These are phyloP conservation scores for Komagataella populi DNA, from an alignment of 805 yeast genomes.

Conservation along the genomic window DNA sequence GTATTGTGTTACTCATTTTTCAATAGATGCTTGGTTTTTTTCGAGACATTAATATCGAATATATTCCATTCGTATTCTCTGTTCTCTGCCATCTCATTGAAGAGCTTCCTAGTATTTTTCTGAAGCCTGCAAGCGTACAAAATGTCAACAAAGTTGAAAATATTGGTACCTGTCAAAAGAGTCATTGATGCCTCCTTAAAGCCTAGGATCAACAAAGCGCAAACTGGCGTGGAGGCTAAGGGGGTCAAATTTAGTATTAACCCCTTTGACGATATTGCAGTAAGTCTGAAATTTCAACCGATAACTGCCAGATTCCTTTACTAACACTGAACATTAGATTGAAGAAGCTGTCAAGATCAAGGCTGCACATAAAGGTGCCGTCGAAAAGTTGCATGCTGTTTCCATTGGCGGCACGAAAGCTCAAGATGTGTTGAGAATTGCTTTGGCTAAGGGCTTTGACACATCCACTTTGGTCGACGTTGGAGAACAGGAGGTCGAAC, in stretches of 20 bases:
- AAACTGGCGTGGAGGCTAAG: constrained; percentile 72
- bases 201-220: constrained; percentile 82
- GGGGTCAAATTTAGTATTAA: constrained; percentile 90
- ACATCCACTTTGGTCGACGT: constrained; percentile 70
- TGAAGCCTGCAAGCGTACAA: neutral
- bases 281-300: constrained; percentile 3
- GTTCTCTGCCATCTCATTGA: neutral
- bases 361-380: constrained; percentile 49
- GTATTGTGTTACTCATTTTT: neutral
- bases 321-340: constrained; percentile 15
- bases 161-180: constrained; percentile 89
- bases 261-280: constrained; percentile 96
- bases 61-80: neutral
- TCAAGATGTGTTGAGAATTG: constrained; percentile 78
- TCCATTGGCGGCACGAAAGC: constrained; percentile 81
- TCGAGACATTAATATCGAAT: neutral
- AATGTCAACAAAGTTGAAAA: constrained; percentile 40
- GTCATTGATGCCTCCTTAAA: constrained; percentile 89
- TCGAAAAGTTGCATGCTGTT: constrained; percentile 80
- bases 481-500: constrained; percentile 62
- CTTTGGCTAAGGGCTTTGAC: constrained; percentile 93
- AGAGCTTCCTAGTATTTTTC: neutral
- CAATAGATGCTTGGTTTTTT: neutral
- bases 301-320: neutral
- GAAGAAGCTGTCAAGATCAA: constrained; percentile 84